Evolutionary conservation across 2,329 filamentous ascomycete species (phyloP), one percentile per base, ranked within the genome.

Genomic region (Mariannaea sp.): DNA sequence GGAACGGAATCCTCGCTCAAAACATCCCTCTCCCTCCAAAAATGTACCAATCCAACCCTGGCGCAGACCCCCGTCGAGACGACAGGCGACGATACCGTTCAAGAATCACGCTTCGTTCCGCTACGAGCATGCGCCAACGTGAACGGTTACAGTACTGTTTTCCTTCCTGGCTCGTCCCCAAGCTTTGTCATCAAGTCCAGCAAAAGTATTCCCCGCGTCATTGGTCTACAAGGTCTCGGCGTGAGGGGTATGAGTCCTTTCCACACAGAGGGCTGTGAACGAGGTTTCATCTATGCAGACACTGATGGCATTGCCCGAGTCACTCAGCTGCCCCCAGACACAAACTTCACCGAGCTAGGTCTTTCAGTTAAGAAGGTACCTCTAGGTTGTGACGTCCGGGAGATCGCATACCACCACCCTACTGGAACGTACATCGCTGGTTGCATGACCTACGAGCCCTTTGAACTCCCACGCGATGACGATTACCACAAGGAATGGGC

Each of bases 401-500:
- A 85, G 2, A 73, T 97, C 13, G 81, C 88, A 1, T 96, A 92
- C 67, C 92, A 96, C 66, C 77, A 86, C 2, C 82, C 85, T 0
- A 87, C 87, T 35, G 83, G 85, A 17, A 84, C 88, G 0, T 97
- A 96, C 66, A 84, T 91, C 2, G 76, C 93, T 13, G 90, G 85
- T 4, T 92, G 89, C 50, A 88, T 85, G 57, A 76, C 77, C 7
- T 68, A 72, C 20, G 84, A 87, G 42, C 83, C 86, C 3, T 97
- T 96, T 68, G 88, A 91, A 70, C 80, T 97, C 17, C 90, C 91
- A 1, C 89, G 89, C 47, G 91, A 96, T 61, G 92, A 92, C 59
- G 87, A 96, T 53, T 85, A 90, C 57, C 89, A 95, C 61, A 81
- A 82, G 56, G 89, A 94, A 58, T 93, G 92, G 84, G 82, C 86